These are phyloP conservation scores for Agaricales sp. DNA, from an alignment of 1,284 basidiomycete species.

Conservation along the genomic window DNA sequence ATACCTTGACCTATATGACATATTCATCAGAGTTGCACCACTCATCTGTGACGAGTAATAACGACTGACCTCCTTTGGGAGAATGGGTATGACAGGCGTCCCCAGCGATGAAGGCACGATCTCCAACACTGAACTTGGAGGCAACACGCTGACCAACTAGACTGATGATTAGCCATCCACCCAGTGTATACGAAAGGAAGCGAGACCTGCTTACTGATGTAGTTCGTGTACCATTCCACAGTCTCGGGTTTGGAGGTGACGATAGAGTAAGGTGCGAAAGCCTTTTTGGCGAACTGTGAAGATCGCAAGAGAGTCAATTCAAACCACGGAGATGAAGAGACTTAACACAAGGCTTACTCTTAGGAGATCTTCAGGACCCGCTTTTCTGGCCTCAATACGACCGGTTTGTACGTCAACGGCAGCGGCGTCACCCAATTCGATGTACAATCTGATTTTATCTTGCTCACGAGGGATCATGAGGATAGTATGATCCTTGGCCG, in stretches of 20 bases:
- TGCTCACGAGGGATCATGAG: slow-evolving; percentile 1
- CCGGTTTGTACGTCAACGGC: neutral
- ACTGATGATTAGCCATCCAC: slow-evolving; percentile 4
- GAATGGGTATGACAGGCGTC: slow-evolving; percentile 83
- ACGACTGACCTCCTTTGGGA: slow-evolving; percentile 50
- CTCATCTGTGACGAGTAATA: neutral
- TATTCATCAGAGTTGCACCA: neutral
- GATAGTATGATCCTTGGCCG: neutral
- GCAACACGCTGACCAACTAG: slow-evolving; percentile 69
- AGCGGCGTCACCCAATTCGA: neutral
- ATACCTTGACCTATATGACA: slow-evolving; percentile 45
- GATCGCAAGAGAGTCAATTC: neutral
- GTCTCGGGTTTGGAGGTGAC: neutral
- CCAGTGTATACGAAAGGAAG: neutral
- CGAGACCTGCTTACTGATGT: slow-evolving; percentile 1
- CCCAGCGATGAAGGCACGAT: slow-evolving; percentile 75
- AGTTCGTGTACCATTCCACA: slow-evolving; percentile 2
- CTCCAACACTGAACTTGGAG: slow-evolving; percentile 49
- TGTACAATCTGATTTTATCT: neutral
- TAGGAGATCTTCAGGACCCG: neutral
- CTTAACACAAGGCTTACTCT: neutral
- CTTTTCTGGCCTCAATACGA: neutral
- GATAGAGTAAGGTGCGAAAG: neutral
- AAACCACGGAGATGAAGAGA: neutral
- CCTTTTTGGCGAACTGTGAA: neutral